Percentiles rank a stretch among this genome's conserved stretches.
Evolutionary conservation across 208 protist genomes (phyloP).

Genomic region (Trypanosoma cruzi): DNA sequence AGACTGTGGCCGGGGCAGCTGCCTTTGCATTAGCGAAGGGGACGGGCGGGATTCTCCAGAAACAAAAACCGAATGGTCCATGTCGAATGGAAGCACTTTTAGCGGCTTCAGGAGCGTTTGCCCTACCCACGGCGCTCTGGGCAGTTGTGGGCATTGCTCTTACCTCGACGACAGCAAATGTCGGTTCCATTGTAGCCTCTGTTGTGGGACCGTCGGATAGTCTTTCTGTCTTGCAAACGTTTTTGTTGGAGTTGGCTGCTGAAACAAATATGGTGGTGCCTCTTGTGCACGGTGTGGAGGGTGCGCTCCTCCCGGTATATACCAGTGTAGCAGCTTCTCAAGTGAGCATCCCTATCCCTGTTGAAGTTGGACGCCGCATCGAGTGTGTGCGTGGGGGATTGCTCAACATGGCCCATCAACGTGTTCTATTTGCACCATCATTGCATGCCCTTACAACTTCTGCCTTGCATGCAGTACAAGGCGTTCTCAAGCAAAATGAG

Average conservation of each 20-base stretch:
- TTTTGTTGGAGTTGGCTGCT: conserved; percentile 20
- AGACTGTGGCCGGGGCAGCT: conserved; percentile 34
- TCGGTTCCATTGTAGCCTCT: conserved; percentile 11
- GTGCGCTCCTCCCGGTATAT: conserved; percentile 24
- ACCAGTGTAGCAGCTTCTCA: conserved; percentile 13
- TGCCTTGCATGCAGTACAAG: conserved; percentile 19
- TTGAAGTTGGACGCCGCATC: conserved; percentile 9
- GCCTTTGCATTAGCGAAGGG: conserved; percentile 25
- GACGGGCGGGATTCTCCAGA: conserved; percentile 5
- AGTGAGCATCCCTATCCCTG: conserved; percentile 6
- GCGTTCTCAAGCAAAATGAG: conserved; percentile 13
- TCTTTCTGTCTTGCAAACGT: conserved; percentile 14
- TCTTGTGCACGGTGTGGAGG: conserved; percentile 24
- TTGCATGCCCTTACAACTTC: conserved; percentile 16
- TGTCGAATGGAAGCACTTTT: conserved; percentile 18
- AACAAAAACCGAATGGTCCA: background rate
- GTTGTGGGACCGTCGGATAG: conserved; percentile 15
- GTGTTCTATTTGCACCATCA: conserved; percentile 24
- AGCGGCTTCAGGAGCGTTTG: conserved; percentile 14
- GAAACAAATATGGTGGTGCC: conserved; percentile 25
- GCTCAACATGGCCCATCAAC: conserved; percentile 24
- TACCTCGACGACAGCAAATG: background rate
- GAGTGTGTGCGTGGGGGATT: conserved; percentile 29
- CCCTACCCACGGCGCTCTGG: conserved; percentile 25
- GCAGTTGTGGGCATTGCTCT: conserved; percentile 19